Evolutionary conservation across 2,329 filamentous ascomycete genomes (phyloP), one percentile per base, ranked within the genome.

Genomic region (Fusarium irregulare): DNA sequence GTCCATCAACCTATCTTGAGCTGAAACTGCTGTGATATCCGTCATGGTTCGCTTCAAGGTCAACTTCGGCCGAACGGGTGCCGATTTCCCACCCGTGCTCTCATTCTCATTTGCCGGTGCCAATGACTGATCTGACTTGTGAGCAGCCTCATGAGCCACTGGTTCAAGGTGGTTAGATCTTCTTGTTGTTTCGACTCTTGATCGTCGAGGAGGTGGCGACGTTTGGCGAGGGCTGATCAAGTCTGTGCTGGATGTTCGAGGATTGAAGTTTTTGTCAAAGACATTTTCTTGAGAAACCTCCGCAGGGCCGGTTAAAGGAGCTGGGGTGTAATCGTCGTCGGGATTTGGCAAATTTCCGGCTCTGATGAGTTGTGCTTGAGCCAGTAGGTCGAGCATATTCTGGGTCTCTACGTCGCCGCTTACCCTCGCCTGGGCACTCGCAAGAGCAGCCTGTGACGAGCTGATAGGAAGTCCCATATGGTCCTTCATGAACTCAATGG

Each of bases 401-500:
- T 98, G 93, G 49, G 94, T 88, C 73, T 98, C 95, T 54, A 93
- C 83, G 79, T 98, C 94, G 23, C 94, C 94, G 67, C 88, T 90
- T 55, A 92, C 85, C 76, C 92, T 90, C 56, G 94, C 93, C 79
- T 97, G 93, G 18, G 93, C 94, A 76, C 90, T 93, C 46, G 91
- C 91, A 72, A 97, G 89, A 13, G 89, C 93, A 16, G 92, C 89
- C 76, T 91, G 92, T 55, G 88, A 89, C 32, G 90, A 87, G 54
- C 77, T 81, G 66, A 81, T 81, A 32, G 92, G 88, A 91, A 93
- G 95, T 69, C 92, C 92, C 80, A 97, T 88, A 70, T 93, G 92
- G 78, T 98, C 94, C 76, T 93, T 92, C 92, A 99, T 97, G 77
- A 98, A 98, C 79, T 98, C 96, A 77, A 98, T 91, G 11, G 94